Evolutionary conservation across 1,139 yeast genomes (phyloP).

Genomic region (Pichia sp.): DNA sequence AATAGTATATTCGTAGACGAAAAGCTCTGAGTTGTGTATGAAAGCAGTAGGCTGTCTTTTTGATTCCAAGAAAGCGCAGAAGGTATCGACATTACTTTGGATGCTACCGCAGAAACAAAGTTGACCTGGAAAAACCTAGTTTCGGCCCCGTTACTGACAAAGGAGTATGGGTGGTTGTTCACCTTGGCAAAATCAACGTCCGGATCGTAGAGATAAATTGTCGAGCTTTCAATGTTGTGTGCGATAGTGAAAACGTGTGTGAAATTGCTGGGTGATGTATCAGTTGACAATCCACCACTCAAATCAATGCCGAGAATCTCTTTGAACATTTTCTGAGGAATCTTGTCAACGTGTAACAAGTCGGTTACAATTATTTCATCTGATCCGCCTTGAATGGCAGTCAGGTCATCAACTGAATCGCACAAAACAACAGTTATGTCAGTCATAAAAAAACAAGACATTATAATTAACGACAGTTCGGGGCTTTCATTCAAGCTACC

Average conservation of each 20-base stretch:
- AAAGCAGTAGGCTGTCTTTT: conserved; percentile 43
- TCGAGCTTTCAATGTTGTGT: neutral
- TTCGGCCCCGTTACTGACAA: conserved; percentile 27
- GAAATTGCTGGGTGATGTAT: neutral
- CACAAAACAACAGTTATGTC: conserved; percentile 24
- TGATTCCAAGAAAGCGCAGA: conserved; percentile 37
- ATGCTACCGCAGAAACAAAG: conserved; percentile 59
- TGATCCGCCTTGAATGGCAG: conserved; percentile 7
- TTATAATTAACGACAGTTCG: conserved; percentile 22
- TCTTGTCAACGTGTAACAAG: conserved; percentile 3
- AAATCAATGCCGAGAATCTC: conserved; percentile 8
- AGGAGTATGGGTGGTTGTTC: conserved; percentile 34
- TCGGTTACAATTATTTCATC: conserved; percentile 17
- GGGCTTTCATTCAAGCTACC: conserved; percentile 18
- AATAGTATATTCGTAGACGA: conserved; percentile 23
- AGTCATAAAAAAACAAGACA: conserved; percentile 27
- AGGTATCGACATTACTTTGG: conserved; percentile 59
- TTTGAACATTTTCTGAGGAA: neutral
- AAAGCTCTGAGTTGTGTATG: conserved; percentile 21
- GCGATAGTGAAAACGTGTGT: conserved; percentile 3
- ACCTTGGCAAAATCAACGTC: conserved; percentile 19
- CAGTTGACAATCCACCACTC: neutral
- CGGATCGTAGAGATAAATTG: conserved; percentile 21
- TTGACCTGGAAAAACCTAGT: conserved; percentile 51
- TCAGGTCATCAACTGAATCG: conserved; percentile 3